Evolutionary conservation across 2,329 filamentous ascomycete species (phyloP).

Genomic region (Fusarium fracticaudum): DNA sequence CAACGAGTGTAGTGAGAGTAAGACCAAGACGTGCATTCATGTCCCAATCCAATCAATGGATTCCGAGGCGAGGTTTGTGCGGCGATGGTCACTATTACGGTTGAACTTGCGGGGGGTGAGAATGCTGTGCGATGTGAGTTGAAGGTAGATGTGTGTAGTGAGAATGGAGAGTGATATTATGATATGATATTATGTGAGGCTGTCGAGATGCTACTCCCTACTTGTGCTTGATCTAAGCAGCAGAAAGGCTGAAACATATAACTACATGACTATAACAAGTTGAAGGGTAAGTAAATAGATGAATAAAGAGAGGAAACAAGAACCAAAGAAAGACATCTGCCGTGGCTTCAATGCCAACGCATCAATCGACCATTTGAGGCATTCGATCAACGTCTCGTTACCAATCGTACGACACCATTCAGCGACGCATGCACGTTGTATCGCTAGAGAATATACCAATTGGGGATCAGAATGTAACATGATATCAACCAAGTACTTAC

Average conservation of each 20-base stretch:
- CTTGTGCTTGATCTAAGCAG: not conserved
- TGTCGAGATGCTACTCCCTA: not conserved
- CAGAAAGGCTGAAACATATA: not conserved
- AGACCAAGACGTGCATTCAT: constrained; percentile 11
- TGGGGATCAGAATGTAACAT: not conserved
- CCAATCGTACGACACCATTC: constrained; percentile 40
- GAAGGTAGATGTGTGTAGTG: not conserved
- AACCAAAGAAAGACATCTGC: not conserved
- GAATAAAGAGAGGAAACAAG: not conserved
- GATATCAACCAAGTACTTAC: not conserved
- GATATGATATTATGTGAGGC: not conserved
- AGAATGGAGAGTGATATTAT: not conserved
- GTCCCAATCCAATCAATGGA: constrained; percentile 41
- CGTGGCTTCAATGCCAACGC: constrained; percentile 38
- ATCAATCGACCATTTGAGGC: constrained; percentile 38
- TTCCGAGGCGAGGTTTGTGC: constrained; percentile 30
- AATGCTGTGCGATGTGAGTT: constrained; percentile 30
- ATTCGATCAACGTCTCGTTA: constrained; percentile 13
- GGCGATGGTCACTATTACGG: not conserved
- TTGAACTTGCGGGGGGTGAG: constrained; percentile 29
- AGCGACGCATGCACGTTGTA: not conserved
- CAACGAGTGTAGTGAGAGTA: constrained; percentile 17
- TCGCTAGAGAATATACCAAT: not conserved
- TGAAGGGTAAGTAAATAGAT: not conserved
- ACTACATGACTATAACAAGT: not conserved